Base-by-base conservation (phyloP, 148 eudicot species). In the Persicaria maculosa region DNA sequence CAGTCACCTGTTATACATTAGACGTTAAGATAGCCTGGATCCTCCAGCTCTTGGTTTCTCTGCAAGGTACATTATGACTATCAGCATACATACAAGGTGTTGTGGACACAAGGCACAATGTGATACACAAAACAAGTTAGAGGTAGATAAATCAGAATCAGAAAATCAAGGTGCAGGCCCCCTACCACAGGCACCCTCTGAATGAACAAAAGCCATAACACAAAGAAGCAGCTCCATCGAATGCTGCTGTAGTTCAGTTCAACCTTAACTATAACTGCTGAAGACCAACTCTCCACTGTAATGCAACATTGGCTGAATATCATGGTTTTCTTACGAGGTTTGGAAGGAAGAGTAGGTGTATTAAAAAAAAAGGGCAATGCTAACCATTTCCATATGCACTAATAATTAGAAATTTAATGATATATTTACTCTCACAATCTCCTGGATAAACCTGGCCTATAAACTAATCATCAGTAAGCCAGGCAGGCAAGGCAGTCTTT, bases 1-100 rank as follows among this genome's bases (percentile, higher is more conserved):
- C 1, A 19, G 70, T 40, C 70, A 65, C 70, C 47, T 65, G 70
- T 12, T 65, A 20, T 58, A 14, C 70, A 65, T 65, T 65, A 65
- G 70, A 40, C 31, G 4, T 46, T n/a, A 71, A 45, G 54, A 14
- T 47, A 47, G 52, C 73, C 46, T 71, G 40, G 73, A 70, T 9
- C 73, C 73, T 70, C 52, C 53, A 17, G n/a, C 46, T 3, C 73
- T 46, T 9, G 54, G 31, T 71, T 71, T 71, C 54, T 48, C 53
- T 71, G 54, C 54, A 47, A 71, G 9, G 73, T 19, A 48, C 54
- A 17, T 15, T 20, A 15, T 45, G 47, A 67, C 36, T 22, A 71
- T 46, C 31, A 45, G 36, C 17, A 2, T 5, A 36, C 16, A 40
- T 65, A 14, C 47, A 65, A 43, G 70, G 45, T 19, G 14, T 9